A percentile compares a stretch with the other conserved stretches of the same genome.
phyloP scores from a whole-genome alignment of 2,329 filamentous ascomycete species.

The Conoideocrella luteorostrata region DNA sequence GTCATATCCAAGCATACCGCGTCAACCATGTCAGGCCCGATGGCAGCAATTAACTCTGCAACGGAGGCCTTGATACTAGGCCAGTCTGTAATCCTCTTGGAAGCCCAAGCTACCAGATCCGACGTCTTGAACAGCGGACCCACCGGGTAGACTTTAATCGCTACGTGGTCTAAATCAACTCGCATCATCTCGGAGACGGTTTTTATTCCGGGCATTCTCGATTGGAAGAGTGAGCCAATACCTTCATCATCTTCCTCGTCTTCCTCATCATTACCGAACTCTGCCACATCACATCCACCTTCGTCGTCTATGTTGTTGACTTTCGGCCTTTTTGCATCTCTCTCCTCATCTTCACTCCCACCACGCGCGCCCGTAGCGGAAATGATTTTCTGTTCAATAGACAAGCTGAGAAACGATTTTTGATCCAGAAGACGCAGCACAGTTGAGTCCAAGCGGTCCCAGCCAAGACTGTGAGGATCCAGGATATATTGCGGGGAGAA shows the following conservation, averaged over 20 bases:
- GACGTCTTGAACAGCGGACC: constrained; percentile 35
- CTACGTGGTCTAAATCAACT: constrained; percentile 54
- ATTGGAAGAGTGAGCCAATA: constrained; percentile 43
- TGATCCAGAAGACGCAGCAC: constrained; percentile 44
- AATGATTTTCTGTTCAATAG: constrained; percentile 22
- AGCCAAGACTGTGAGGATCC: constrained; percentile 58
- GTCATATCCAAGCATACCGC: constrained; percentile 54
- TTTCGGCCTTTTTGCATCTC: not conserved
- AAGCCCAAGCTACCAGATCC: constrained; percentile 55
- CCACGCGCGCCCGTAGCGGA: not conserved
- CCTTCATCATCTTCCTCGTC: constrained; percentile 18
- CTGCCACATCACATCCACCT: constrained; percentile 1
- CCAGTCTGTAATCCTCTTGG: constrained; percentile 41
- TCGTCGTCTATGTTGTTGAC: constrained; percentile 5
- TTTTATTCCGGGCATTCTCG: constrained; percentile 62
- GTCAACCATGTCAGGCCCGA: constrained; percentile 54
- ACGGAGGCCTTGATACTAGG: constrained; percentile 54
- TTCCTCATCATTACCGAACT: constrained; percentile 7
- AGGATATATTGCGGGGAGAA: constrained; percentile 69
- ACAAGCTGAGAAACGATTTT: constrained; percentile 50
- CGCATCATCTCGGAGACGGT: constrained; percentile 44
- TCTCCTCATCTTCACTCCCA: not conserved
- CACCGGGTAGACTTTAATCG: constrained; percentile 39
- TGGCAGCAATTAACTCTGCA: constrained; percentile 59
- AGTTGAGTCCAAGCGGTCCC: constrained; percentile 52